phyloP scores from a whole-genome alignment of 139 green algal species.

The Haematococcus lacustris region DNA sequence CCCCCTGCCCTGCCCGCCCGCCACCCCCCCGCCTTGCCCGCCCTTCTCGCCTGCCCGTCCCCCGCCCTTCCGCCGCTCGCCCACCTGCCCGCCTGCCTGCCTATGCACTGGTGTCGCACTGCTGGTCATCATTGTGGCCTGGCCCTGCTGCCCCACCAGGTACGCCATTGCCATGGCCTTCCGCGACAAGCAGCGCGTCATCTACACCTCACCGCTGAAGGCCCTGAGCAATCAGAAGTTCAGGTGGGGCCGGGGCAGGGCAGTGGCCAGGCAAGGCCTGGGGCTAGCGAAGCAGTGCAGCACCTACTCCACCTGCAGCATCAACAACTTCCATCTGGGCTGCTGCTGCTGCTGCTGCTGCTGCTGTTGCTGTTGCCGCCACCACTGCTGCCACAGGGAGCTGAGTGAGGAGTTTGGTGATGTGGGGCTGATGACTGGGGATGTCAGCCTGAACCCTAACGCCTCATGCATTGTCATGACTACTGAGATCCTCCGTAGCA shows the following conservation, averaged over 20 bases:
- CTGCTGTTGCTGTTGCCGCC: neutral
- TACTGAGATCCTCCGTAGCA: slow-evolving; percentile 92
- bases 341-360: no score
- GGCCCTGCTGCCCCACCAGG: no score
- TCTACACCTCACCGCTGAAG: slow-evolving; percentile 97
- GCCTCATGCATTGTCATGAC: slow-evolving; percentile 96
- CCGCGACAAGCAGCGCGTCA: slow-evolving; percentile 64
- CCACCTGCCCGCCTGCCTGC: no score
- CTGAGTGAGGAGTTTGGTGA: slow-evolving; percentile 79
- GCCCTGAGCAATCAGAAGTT: slow-evolving; percentile 98
- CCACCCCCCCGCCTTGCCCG: no score
- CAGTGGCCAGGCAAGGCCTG: neutral
- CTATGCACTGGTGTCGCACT: no score
- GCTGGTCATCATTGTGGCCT: no score
- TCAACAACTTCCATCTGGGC: no score
- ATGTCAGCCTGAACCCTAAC: slow-evolving; percentile 87
- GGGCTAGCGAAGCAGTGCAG: no score
- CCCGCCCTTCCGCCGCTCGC: no score
- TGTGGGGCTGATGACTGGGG: slow-evolving; percentile 78
- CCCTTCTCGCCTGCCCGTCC: no score
- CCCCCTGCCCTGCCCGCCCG: no score
- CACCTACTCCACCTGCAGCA: no score
- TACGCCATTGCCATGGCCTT: slow-evolving; percentile 78
- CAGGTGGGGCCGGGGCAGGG: slow-evolving; percentile 7
- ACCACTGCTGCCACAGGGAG: slow-evolving; percentile 43